These are phyloP conservation scores for Rhazya stricta DNA, from an alignment of 257 asterid species.

Conservation along the genomic window DNA sequence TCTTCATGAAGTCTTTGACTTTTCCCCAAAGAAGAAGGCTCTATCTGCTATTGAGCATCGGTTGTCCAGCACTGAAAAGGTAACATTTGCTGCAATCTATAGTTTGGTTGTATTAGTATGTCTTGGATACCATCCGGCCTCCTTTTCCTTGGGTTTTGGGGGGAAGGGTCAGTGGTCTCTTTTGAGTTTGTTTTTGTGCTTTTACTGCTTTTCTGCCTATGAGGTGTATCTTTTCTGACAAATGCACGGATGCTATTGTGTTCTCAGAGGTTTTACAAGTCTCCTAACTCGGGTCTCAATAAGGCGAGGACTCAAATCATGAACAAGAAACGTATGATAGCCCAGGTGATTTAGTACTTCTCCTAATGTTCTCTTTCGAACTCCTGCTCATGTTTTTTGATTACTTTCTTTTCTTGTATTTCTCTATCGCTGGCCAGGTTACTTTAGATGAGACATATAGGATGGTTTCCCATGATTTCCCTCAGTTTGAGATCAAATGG, in stretches of 20 bases:
- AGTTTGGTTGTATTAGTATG: neutral
- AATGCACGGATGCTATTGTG: neutral
- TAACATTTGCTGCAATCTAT: slow-evolving; percentile 4
- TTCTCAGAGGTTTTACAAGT: slow-evolving; percentile 66
- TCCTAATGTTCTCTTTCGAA: slow-evolving; percentile 9
- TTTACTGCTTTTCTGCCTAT: neutral
- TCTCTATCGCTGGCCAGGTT: too few relatives aligned
- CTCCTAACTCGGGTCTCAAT: slow-evolving; percentile 69
- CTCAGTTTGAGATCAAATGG: neutral
- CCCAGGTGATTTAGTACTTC: slow-evolving; percentile 43
- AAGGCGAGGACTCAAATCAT: slow-evolving; percentile 81
- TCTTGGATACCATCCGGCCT: neutral
- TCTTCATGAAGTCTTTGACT: slow-evolving; percentile 83
- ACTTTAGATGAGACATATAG: neutral
- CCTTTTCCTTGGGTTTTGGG: too few relatives aligned
- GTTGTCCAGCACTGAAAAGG: slow-evolving; percentile 65
- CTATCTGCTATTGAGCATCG: slow-evolving; percentile 43
- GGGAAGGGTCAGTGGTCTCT: neutral
- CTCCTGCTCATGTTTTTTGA: neutral
- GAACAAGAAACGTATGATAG: slow-evolving; percentile 67
- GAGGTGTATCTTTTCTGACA: neutral
- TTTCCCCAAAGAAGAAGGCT: slow-evolving; percentile 57
- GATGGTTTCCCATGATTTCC: neutral
- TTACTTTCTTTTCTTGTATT: neutral
- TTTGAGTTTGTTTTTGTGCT: neutral